Conservation (phyloP, 129 eudicot species). For the carrot (Daucus carota) region DH1_v3.0 NC_030381.2:26169501-26170000, state of each 20-base stretch:
- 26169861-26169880: neutral
- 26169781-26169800: neutral
- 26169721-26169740: neutral
- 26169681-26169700: neutral
- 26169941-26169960: constrained; percentile 15
- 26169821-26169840: neutral
- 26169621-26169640: neutral
- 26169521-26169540: too few species aligned
- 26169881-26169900: neutral
- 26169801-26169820: neutral
- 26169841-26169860: neutral
- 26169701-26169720: neutral
- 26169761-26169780: neutral
- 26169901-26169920: neutral
- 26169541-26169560: neutral
- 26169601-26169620: neutral
- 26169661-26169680: neutral
- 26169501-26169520: neutral
- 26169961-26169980: constrained; percentile 87
- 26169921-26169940: neutral
- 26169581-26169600: too few species aligned
- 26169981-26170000: constrained; percentile 78
- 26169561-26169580: too few species aligned
- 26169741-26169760: neutral
- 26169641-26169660: neutral